Conservation (phyloP, 2,329 filamentous ascomycete species). For the Fusarium sp. region DNA sequence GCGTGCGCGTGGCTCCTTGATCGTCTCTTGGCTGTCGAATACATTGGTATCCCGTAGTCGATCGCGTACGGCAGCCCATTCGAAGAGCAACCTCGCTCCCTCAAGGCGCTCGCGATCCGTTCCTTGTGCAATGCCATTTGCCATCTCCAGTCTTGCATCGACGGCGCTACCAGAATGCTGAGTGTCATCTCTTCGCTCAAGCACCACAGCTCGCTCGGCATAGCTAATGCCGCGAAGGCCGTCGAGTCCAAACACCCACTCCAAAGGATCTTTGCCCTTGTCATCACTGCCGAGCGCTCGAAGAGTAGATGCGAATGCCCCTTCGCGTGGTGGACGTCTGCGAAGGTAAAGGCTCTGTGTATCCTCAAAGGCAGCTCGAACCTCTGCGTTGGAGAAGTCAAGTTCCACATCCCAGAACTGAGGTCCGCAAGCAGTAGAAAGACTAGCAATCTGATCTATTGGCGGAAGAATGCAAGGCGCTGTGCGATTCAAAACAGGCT, state of each 20-base stretch:
- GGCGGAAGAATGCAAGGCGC: conserved; percentile 73
- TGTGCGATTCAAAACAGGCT: conserved; percentile 55
- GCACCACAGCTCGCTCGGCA: conserved; percentile 73
- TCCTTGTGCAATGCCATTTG: conserved; percentile 57
- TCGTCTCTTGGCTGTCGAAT: conserved; percentile 52
- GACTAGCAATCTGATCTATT: conserved; percentile 68
- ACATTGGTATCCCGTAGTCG: conserved; percentile 46
- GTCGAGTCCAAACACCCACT: conserved; percentile 78
- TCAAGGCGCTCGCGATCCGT: conserved; percentile 57
- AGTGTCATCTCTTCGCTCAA: conserved; percentile 63
- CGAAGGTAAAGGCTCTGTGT: conserved; percentile 81
- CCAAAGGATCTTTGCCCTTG: conserved; percentile 62
- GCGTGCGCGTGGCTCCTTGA: conserved; percentile 43
- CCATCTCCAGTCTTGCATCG: conserved; percentile 77
- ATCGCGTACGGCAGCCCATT: conserved; percentile 63
- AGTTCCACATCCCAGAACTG: conserved; percentile 85
- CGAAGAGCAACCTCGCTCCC: conserved; percentile 64
- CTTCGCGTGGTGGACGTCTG: conserved; percentile 74
- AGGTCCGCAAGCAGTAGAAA: conserved; percentile 70
- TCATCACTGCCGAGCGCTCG: conserved; percentile 70
- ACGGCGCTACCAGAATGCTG: conserved; percentile 65
- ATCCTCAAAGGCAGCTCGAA: conserved; percentile 69
- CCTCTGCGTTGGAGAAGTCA: conserved; percentile 74
- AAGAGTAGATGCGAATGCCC: conserved; percentile 78
- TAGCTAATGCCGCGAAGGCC: conserved; percentile 66